Conservation (phyloP, 2,329 filamentous ascomycete species). For the Cladophialophora bantiana region DNA sequence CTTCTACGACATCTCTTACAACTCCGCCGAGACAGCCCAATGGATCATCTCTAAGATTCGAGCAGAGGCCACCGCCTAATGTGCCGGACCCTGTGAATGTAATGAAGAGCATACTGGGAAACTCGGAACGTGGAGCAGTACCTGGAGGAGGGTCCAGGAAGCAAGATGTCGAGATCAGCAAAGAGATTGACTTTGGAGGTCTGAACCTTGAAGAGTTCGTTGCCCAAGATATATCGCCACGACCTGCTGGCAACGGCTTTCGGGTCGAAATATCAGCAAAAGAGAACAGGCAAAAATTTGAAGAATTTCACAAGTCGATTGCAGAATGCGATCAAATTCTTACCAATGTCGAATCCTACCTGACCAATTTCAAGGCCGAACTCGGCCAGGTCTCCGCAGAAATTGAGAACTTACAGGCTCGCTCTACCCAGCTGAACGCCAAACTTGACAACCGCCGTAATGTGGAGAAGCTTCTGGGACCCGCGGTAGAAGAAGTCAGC, state of each 20-base stretch:
- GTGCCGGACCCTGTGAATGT: constrained; percentile 74
- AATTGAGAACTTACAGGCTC: constrained; percentile 89
- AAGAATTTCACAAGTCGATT: constrained; percentile 90
- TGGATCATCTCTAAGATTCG: constrained; percentile 71
- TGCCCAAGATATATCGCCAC: constrained; percentile 50
- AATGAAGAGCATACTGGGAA: constrained; percentile 64
- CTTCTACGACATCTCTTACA: constrained; percentile 78
- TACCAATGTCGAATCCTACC: constrained; percentile 88
- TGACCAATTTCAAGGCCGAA: constrained; percentile 92
- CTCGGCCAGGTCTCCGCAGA: constrained; percentile 90
- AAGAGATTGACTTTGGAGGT: constrained; percentile 78
- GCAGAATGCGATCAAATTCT: constrained; percentile 87
- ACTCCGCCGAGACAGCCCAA: constrained; percentile 69
- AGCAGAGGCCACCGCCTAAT: constrained; percentile 59
- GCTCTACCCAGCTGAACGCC: constrained; percentile 81
- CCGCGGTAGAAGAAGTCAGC: constrained; percentile 89
- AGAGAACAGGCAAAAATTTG: constrained; percentile 80
- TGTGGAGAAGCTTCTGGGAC: constrained; percentile 85
- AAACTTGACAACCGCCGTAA: constrained; percentile 87
- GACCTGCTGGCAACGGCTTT: constrained; percentile 76
- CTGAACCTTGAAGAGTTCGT: constrained; percentile 78
- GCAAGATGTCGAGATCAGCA: constrained; percentile 42
- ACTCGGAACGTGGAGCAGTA: constrained; percentile 18
- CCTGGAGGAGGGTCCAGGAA: constrained; percentile 30
- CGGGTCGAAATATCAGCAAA: constrained; percentile 62